Percentiles rank a stretch among this genome's conserved stretches.
These are phyloP conservation scores for Ormosia emarginata DNA, from an alignment of 306 rosid genomes.

Conservation along the genomic window DNA sequence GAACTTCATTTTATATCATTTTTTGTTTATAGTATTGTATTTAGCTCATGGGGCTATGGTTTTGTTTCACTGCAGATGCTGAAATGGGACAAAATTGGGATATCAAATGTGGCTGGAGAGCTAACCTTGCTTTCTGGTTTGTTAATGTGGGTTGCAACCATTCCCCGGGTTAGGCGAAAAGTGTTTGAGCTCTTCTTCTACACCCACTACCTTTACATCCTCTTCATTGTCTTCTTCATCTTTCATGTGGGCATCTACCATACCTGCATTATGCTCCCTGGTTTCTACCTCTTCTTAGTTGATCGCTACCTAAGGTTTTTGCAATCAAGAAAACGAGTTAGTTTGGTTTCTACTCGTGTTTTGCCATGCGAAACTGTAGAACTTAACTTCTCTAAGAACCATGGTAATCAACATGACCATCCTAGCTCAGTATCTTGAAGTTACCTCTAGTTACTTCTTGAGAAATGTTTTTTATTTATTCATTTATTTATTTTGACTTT, in stretches of 20 bases:
- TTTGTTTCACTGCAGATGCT: constrained; percentile 46
- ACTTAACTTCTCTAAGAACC: constrained; percentile 68
- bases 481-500: not conserved
- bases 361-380: constrained; percentile 61
- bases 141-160: constrained; percentile 54
- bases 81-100: constrained; percentile 45
- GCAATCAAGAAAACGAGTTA: constrained; percentile 48
- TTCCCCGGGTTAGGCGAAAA: constrained; percentile 60
- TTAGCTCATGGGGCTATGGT: not conserved
- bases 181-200: constrained; percentile 71
- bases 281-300: constrained; percentile 70
- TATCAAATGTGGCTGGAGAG: constrained; percentile 73
- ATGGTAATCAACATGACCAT: constrained; percentile 31
- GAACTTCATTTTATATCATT: not conserved
- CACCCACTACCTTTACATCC: constrained; percentile 66
- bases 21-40: not conserved
- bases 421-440: not conserved
- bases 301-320: constrained; percentile 73
- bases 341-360: constrained; percentile 52
- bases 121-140: constrained; percentile 55
- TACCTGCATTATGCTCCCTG: constrained; percentile 58
- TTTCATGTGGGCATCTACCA: constrained; percentile 63
- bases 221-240: constrained; percentile 63
- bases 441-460: not conserved
- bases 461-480: not conserved